These are phyloP conservation scores for Fermentozyma sake DNA, from an alignment of 1,139 yeast species.

Conservation along the genomic window DNA sequence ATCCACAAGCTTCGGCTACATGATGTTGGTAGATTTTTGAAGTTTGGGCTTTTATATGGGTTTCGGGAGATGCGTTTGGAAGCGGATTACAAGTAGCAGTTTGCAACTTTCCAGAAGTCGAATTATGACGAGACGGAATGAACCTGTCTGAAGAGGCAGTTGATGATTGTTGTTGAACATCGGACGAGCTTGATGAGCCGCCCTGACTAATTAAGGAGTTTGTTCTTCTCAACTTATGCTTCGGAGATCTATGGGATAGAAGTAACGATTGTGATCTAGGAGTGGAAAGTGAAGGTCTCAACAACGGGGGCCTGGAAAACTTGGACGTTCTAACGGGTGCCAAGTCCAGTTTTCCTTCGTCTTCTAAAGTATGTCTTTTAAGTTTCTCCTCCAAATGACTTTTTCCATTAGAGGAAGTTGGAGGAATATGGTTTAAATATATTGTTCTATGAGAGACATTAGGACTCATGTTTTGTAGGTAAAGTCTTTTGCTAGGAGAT, in stretches of 20 bases:
- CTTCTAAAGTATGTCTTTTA: too few species aligned
- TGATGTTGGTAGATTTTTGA: slow-evolving; percentile 72
- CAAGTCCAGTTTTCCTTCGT: neutral
- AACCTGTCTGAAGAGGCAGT: slow-evolving; percentile 34
- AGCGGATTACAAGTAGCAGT: slow-evolving; percentile 30
- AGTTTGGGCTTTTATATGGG: slow-evolving; percentile 65
- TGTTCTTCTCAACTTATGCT: slow-evolving; percentile 29
- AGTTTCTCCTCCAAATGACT: too few species aligned
- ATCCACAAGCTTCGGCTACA: slow-evolving; percentile 93
- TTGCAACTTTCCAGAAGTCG: slow-evolving; percentile 35
- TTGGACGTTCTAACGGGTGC: too few species aligned
- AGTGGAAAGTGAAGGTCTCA: slow-evolving; percentile 12
- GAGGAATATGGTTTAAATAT: slow-evolving; percentile 12
- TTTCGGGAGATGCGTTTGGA: slow-evolving; percentile 47
- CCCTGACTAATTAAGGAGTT: slow-evolving; percentile 29
- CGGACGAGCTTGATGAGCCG: slow-evolving; percentile 24
- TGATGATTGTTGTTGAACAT: slow-evolving; percentile 18
- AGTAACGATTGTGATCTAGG: slow-evolving; percentile 20
- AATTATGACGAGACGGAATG: slow-evolving; percentile 43
- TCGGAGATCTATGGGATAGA: slow-evolving; percentile 13
- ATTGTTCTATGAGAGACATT: slow-evolving; percentile 32
- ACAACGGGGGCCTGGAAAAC: slow-evolving; percentile 15
- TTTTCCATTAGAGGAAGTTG: slow-evolving; percentile 4
- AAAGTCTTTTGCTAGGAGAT: slow-evolving; percentile 30
- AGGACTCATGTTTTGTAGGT: slow-evolving; percentile 40